Conservation (phyloP, 2,329 filamentous ascomycete genomes). For the Hortaea sp. region DNA sequence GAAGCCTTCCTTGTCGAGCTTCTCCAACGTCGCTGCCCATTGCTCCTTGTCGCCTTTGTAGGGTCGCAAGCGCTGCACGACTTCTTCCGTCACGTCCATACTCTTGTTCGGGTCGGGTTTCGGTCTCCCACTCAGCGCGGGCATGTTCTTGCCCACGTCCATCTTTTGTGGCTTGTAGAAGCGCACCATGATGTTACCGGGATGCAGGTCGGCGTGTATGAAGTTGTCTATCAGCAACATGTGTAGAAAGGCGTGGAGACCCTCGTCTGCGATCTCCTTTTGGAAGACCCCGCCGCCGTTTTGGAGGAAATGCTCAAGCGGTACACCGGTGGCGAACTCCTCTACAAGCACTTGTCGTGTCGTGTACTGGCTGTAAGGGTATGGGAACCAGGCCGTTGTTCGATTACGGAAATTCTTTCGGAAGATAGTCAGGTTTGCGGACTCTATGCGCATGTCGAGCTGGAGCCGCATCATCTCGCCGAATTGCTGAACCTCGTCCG, state of each 20-base stretch:
- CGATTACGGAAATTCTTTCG: conserved; percentile 81
- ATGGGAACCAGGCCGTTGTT: conserved; percentile 93
- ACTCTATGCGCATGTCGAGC: conserved; percentile 87
- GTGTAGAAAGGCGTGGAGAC: conserved; percentile 86
- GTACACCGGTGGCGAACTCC: conserved; percentile 91
- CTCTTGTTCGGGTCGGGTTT: conserved; percentile 36
- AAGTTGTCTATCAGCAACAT: conserved; percentile 98
- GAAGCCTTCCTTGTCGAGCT: conserved; percentile 80
- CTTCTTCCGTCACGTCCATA: conserved; percentile 75
- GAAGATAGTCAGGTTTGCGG: conserved; percentile 80
- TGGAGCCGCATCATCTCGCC: conserved; percentile 99
- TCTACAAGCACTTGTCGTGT: conserved; percentile 88
- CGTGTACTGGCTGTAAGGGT: conserved; percentile 83
- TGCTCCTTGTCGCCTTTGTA: conserved; percentile 51
- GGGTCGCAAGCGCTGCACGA: conserved; percentile 69
- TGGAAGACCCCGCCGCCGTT: conserved; percentile 89
- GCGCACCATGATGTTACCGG: conserved; percentile 98
- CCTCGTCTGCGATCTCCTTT: conserved; percentile 87
- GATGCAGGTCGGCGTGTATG: conserved; percentile 89
- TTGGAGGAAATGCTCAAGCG: conserved; percentile 78
- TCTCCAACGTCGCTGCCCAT: conserved; percentile 64
- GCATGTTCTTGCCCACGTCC: conserved; percentile 37
- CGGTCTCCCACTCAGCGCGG: conserved; percentile 9
- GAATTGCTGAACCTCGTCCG: conserved; percentile 88
- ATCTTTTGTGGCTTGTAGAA: conserved; percentile 80